A percentile compares a stretch with the other conserved stretches of the same genome.
phyloP scores from a whole-genome alignment of 2,329 filamentous ascomycete genomes.

The Sporothrix humicola region DNA sequence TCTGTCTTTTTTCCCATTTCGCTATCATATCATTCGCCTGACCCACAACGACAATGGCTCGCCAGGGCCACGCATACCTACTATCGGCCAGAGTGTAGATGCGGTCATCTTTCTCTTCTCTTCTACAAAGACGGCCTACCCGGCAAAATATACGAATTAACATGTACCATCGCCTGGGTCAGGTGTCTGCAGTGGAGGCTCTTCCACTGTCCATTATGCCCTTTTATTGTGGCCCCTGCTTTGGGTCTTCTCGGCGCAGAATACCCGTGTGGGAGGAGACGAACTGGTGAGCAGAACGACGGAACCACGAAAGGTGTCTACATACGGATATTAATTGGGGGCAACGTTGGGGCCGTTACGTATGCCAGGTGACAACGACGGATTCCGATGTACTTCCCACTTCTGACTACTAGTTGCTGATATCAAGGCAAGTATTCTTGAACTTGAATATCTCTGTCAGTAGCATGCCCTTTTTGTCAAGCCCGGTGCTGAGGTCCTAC shows the following conservation, averaged over 20 bases:
- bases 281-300: neutral
- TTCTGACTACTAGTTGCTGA: neutral
- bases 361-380: neutral
- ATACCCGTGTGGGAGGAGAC: neutral
- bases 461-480: neutral
- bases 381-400: neutral
- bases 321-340: neutral
- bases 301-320: neutral
- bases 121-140: neutral
- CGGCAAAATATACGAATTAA: neutral
- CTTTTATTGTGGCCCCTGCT: neutral
- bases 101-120: neutral
- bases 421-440: neutral
- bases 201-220: neutral
- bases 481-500: neutral
- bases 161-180: neutral
- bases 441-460: neutral
- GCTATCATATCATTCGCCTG: neutral
- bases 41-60: neutral
- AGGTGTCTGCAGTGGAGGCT: slow-evolving; percentile 9
- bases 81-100: slow-evolving; percentile 24
- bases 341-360: neutral
- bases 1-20: neutral
- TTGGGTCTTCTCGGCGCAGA: slow-evolving; percentile 1
- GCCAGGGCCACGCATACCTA: slow-evolving; percentile 20